Base-by-base conservation (phyloP, 148 eudicot genomes). In the Pouteria glomerata region DNA sequence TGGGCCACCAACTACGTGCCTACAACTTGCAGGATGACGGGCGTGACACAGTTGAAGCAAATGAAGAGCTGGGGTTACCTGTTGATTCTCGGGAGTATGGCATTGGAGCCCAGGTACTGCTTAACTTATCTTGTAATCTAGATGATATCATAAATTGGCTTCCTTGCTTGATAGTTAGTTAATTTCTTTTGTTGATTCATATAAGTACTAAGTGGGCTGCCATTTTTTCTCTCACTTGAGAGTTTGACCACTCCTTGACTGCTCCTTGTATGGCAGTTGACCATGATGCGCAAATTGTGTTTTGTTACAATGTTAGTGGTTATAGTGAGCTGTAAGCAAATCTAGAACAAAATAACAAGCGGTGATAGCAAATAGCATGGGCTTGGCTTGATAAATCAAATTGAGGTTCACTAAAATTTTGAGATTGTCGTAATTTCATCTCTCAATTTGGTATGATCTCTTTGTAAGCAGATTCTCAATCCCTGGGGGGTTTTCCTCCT, bases 51-150 rank as follows among this genome's bases (percentile, higher is more conserved):
- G 85, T 82, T 14, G 83, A 85, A 68, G 83, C 88, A 50, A 85
- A 85, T 58, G 84, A 82, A 55, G 85, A 85, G 64, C 81, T 85
- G 24, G 88, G 85, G 1, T 70, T 82, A 57, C 88, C 85, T 18
- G 74, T 85, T 63, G 88, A 85, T 75, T 85, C 88, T 12, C 76
- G 85, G 50, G 88, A 82, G 61, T 85, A 85, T 60, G 85, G 85
- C 27, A 79, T 82, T 73, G 88, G 88, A 31, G 88, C 88, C 39
- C 88, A 84, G 84, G 88, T 84, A 81, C 23, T 63, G n/a, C 24
- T 10, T 55, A 21, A 23, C 6, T 48, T 2, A 50, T 18, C 4
- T 50, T 50, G 16, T 50, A 3, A n/a, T 50, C 35, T 57, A 27
- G 4, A 18, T 21, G 8, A 27, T 15, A 59, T 30, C 8, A 59